phyloP scores from a whole-genome alignment of 75 land plant species.

The Cryptomeria japonica region DNA sequence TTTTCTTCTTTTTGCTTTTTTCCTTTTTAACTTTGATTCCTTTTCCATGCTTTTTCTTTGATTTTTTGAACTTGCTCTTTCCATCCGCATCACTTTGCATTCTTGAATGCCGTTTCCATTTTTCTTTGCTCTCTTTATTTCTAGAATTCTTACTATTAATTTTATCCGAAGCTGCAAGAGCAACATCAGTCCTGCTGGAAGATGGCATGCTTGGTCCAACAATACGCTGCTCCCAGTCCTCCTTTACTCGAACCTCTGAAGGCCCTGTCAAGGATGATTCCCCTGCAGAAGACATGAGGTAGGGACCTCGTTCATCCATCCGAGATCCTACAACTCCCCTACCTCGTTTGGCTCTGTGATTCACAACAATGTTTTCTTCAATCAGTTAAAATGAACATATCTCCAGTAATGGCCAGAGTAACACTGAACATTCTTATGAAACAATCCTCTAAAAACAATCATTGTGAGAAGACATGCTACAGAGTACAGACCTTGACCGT shows the following conservation, averaged over 20 bases:
- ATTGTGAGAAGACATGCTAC: background rate
- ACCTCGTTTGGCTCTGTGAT: constrained; percentile 75
- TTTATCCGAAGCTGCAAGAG: background rate
- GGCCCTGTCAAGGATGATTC: constrained; percentile 5
- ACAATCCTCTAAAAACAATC: background rate
- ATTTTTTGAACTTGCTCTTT: background rate
- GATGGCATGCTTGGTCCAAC: constrained; percentile 64
- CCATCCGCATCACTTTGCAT: background rate
- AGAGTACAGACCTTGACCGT: constrained; percentile 54
- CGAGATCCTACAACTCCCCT: constrained; percentile 91
- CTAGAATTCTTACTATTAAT: background rate
- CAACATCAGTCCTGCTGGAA: background rate
- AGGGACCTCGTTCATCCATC: constrained; percentile 96
- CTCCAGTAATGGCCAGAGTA: background rate
- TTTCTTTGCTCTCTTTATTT: background rate
- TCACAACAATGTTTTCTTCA: background rate
- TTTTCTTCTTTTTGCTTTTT: constrained; percentile 3
- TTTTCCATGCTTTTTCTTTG: constrained; percentile 8
- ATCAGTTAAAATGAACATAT: constrained; percentile 3
- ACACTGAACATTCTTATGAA: background rate
- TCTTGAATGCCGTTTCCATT: background rate
- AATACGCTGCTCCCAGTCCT: constrained; percentile 64
- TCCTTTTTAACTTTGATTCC: background rate
- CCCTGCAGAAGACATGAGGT: constrained; percentile 20
- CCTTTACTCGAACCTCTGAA: constrained; percentile 29